These are phyloP conservation scores for Lichina pygmaea DNA, from an alignment of 495 filamentous ascomycete genomes.

Conservation along the genomic window DNA sequence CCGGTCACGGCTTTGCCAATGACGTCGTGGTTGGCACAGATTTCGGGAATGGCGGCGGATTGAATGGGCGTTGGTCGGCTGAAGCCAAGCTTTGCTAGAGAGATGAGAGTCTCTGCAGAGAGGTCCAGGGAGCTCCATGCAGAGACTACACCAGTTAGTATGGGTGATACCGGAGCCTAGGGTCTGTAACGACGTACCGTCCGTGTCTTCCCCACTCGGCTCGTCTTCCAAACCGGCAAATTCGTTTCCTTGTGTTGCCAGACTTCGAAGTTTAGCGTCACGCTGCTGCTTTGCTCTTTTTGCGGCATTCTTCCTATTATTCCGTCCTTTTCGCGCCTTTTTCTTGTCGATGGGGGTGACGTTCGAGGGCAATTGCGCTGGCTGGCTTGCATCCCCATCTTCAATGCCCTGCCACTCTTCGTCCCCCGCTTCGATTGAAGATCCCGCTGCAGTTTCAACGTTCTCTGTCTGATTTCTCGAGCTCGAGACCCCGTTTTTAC, in stretches of 20 bases:
- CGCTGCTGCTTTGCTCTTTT: conserved; percentile 7
- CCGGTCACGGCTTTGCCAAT: conserved; percentile 64
- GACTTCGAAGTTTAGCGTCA: not conserved
- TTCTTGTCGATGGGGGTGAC: conserved; percentile 12
- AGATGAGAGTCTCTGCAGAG: conserved; percentile 35
- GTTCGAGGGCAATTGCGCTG: conserved; percentile 16
- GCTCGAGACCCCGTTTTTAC: not conserved
- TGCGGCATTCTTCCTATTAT: conserved; percentile 7
- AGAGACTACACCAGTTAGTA: conserved; percentile 12
- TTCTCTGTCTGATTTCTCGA: not conserved
- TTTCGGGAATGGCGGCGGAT: conserved; percentile 45
- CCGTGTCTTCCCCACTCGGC: conserved; percentile 5
- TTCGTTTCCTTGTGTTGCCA: not conserved
- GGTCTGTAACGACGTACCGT: too few species aligned
- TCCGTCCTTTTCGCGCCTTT: conserved; percentile 6
- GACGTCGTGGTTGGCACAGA: conserved; percentile 44
- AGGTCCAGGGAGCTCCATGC: conserved; percentile 50
- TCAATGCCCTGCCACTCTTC: conserved; percentile 30
- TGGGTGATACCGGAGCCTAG: too few species aligned
- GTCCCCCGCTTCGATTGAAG: conserved; percentile 8
- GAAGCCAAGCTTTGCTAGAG: conserved; percentile 59
- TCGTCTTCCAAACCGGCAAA: conserved; percentile 6
- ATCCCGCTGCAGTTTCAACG: not conserved
- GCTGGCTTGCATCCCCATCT: conserved; percentile 14
- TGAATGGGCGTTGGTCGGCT: conserved; percentile 60